Conservation (phyloP, 2,329 filamentous ascomycete genomes). For the Aspergillus sp. region DNA sequence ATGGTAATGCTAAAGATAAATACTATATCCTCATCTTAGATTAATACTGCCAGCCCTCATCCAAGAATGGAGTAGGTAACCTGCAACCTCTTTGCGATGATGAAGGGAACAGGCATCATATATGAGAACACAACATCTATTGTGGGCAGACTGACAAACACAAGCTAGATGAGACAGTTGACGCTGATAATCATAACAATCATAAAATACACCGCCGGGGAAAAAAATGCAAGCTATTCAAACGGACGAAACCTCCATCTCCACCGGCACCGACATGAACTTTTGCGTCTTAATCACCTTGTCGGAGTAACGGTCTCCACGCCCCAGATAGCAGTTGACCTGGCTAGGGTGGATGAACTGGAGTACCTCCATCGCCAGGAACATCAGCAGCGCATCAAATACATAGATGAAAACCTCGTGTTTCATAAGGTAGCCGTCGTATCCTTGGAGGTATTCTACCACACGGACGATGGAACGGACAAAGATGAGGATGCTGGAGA, state of each 20-base stretch:
- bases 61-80: too few relatives aligned
- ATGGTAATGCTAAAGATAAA: too few relatives aligned
- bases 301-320: conserved; percentile 20
- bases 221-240: background rate
- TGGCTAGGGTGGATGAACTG: conserved; percentile 30
- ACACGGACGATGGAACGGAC: conserved; percentile 35
- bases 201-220: background rate
- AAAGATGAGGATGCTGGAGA: conserved; percentile 30
- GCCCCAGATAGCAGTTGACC: conserved; percentile 27
- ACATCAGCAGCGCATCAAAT: conserved; percentile 37
- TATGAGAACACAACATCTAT: too few relatives aligned
- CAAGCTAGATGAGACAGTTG: background rate
- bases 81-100: too few relatives aligned
- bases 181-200: background rate
- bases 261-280: conserved; percentile 9
- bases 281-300: conserved; percentile 19
- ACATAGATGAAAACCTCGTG: conserved; percentile 37
- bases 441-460: conserved; percentile 34
- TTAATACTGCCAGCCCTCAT: too few relatives aligned
- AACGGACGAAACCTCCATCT: conserved; percentile 7
- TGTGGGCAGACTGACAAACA: too few relatives aligned
- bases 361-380: conserved; percentile 25
- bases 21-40: too few relatives aligned
- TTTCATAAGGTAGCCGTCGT: conserved; percentile 33
- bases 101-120: accelerated